These are phyloP conservation scores for Caloboletus firmus DNA, from an alignment of 1,284 basidiomycete species.

Conservation along the genomic window DNA sequence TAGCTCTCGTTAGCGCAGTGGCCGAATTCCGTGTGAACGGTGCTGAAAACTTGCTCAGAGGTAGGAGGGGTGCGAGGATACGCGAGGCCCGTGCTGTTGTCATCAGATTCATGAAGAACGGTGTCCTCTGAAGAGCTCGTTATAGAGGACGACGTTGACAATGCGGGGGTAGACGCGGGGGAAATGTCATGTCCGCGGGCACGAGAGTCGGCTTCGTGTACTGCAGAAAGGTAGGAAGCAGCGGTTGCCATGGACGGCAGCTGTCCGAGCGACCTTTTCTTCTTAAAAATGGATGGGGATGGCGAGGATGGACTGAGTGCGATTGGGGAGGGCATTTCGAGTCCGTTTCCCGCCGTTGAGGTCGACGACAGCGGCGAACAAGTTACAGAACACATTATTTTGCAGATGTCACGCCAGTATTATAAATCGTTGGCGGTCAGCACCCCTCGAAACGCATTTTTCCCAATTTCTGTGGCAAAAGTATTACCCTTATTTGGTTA, in stretches of 20 bases:
- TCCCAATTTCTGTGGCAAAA: background rate
- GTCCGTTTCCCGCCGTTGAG: conserved; percentile 6
- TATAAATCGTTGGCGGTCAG: conserved; percentile 25
- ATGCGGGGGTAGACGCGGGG: conserved; percentile 54
- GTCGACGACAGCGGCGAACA: conserved; percentile 9
- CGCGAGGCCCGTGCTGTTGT: conserved; percentile 50
- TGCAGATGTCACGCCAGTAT: conserved; percentile 18
- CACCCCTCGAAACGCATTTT: background rate
- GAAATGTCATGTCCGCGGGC: conserved; percentile 42
- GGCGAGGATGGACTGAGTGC: conserved; percentile 47
- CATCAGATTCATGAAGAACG: conserved; percentile 51
- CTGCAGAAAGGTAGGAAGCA: conserved; percentile 68
- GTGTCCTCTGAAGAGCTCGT: conserved; percentile 66
- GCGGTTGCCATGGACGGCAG: conserved; percentile 54
- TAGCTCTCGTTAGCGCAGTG: conserved; percentile 75
- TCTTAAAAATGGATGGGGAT: conserved; percentile 60
- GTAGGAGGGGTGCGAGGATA: conserved; percentile 65
- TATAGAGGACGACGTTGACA: conserved; percentile 68
- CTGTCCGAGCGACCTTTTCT: conserved; percentile 51
- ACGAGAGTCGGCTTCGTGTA: conserved; percentile 67
- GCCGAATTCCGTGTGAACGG: conserved; percentile 84
- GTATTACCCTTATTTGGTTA: background rate
- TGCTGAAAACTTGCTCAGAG: conserved; percentile 72
- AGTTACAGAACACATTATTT: conserved; percentile 11
- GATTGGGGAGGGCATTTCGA: conserved; percentile 52